Evolutionary conservation across 192 early-diverging fungal species (phyloP).

Genomic region (Coemansia erecta): DNA sequence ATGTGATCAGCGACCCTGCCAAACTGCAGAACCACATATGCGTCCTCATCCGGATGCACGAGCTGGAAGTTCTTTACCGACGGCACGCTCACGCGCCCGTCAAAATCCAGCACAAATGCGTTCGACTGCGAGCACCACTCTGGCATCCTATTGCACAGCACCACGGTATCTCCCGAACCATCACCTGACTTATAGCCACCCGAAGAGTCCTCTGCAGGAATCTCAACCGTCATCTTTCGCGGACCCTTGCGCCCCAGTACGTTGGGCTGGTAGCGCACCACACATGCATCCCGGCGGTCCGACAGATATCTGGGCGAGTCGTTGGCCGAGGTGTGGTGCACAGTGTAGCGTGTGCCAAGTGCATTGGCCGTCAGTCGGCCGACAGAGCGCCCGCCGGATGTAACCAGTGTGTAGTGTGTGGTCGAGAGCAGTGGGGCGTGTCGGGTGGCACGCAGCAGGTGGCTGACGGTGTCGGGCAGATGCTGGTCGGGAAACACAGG

Average conservation of each 20-base stretch:
- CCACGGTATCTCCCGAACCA: slow-evolving; percentile 57
- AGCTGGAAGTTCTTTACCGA: slow-evolving; percentile 99
- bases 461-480: no score
- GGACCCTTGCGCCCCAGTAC: slow-evolving; percentile 89
- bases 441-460: no score
- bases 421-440: no score
- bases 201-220: slow-evolving; percentile 37
- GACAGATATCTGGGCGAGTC: background rate
- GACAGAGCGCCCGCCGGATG: no score
- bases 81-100: slow-evolving; percentile 78
- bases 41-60: slow-evolving; percentile 86
- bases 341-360: no score
- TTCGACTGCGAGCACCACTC: slow-evolving; percentile 90
- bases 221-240: slow-evolving; percentile 83
- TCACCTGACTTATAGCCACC: background rate
- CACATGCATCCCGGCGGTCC: slow-evolving; percentile 29
- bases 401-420: no score
- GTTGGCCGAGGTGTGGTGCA: no score
- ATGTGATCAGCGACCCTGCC: slow-evolving; percentile 70
- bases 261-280: slow-evolving; percentile 82
- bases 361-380: no score
- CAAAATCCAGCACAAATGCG: slow-evolving; percentile 93
- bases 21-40: slow-evolving; percentile 94
- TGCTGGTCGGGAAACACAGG: no score
- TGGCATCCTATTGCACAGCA: slow-evolving; percentile 86